Evolutionary conservation across 306 rosid species (phyloP).

Genomic region (Albizia julibrissin): DNA sequence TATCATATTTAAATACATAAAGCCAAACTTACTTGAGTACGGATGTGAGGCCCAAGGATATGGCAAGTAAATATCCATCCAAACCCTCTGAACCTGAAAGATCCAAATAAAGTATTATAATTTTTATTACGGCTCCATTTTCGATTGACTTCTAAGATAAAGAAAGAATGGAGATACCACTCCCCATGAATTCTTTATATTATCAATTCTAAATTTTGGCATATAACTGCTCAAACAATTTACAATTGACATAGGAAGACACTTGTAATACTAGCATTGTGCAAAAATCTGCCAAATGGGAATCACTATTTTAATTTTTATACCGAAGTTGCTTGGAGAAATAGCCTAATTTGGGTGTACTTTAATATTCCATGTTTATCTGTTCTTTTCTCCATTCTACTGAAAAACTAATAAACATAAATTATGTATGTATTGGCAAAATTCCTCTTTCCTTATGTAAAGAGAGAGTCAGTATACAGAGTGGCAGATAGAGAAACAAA

Average conservation of each 20-base stretch:
- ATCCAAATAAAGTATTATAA: constrained; percentile 15
- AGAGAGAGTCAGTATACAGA: neutral
- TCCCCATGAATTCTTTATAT: neutral
- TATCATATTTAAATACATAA: constrained; percentile 21
- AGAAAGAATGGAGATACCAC: constrained; percentile 11
- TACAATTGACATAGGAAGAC: constrained; percentile 2
- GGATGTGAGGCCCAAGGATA: constrained; percentile 84
- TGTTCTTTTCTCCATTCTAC: too few relatives aligned
- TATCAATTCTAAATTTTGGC: constrained; percentile 2
- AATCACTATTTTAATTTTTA: too few relatives aligned
- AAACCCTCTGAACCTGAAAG: constrained; percentile 61
- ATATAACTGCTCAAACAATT: neutral
- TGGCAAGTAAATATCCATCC: constrained; percentile 84
- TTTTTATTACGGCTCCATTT: constrained; percentile 10
- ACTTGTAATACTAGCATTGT: constrained; percentile 7
- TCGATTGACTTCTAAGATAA: constrained; percentile 16
- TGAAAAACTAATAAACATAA: too few relatives aligned
- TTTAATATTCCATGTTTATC: too few relatives aligned
- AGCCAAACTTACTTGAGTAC: constrained; percentile 66
- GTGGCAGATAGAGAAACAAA: neutral
- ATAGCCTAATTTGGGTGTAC: too few relatives aligned
- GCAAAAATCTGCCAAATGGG: too few relatives aligned
- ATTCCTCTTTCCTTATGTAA: neutral
- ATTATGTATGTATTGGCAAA: neutral
- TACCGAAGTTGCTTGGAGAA: too few relatives aligned